Evolutionary conservation across 805 yeast species (phyloP), one percentile per base, ranked within the genome.

Genomic region (Yarrowia osloensis): DNA sequence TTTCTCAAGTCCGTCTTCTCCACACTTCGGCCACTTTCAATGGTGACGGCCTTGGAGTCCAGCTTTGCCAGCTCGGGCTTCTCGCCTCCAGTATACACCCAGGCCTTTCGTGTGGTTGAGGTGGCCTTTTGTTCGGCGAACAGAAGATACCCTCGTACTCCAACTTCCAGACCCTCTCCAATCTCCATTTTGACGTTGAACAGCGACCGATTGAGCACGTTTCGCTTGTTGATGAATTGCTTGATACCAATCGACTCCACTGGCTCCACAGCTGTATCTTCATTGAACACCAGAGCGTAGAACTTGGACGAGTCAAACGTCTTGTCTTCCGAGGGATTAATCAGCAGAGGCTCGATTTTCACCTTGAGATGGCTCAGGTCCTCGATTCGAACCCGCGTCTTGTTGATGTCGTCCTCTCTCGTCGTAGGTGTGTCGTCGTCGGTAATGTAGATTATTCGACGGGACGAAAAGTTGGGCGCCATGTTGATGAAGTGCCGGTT

Each of bases 111-210:
- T 21, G 82, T 80, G 0, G 85, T 28, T 0, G 49, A 26, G 9
- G 44, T 40, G 1, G 40, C 72, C 47, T 79, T 82, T 68, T 87
- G 88, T 65, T 84, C 85, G 8, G 81, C 79, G 69, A 82, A 84
- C n/a, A 89, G 80, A 0, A 88, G 77, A 72, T 86, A 89, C 0
- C 97, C 98, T 70, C 84, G 85, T 0, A 93, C 81, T 0, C 91
- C 88, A 57, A 94, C 82, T 0, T 81, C 79, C 21, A 93, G 67
- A 0, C 79, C 77, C 40, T 84, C 85, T 54, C 86, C 82, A 5
- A 91, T 76, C 0, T 85, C 81, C 54, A 92, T 75, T 11, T 86
- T 84, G 69, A 89, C 85, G 17, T 84, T 81, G 73, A 89, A 90
- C 61, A 83, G 84, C 0, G 87, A 81, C 57, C 96, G 77, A 57